Base-by-base conservation (phyloP, 192 early-diverging fungal species). In the Paraglomus brasilianum region DNA sequence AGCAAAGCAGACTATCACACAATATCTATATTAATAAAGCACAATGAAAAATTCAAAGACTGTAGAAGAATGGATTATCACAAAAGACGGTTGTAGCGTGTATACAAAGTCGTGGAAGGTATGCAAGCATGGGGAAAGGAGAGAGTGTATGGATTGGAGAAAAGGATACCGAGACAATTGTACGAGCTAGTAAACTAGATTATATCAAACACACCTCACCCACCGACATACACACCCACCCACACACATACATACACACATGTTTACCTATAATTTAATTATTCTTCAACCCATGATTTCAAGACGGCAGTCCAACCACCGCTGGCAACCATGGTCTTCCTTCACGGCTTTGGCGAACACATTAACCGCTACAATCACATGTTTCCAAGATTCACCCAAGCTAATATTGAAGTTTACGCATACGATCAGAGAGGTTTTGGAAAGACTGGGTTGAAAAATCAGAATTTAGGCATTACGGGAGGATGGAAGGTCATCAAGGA, bases 341-440 rank as follows among this genome's bases (percentile, higher is more conserved):
- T 86, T 46, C 84, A 86, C 47, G 84, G 84, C 19, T 81, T 86
- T 64, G 84, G 82, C 43, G 84, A 86, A 56, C 81, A 86, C 42
- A 62, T 74, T 53, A 70, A 61, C 19, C 81, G 85, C 42, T 86
- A 84, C 59, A 79, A 88, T 48, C 77, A 86, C 45, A 74, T 89
- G 46, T 87, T 87, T 71, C 61, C 74, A 24, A 69, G 70, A 15
- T 88, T 88, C 67, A 77, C 80, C 46, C 74, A 61, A 48, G 63
- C 68, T 24, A 86, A 84, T 2, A 83, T 92, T 65, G 73, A 84
- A 58, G 78, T 83, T 71, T 76, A 77, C 38, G 81, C 68, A 11
- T 85, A 76, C 61, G 89, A 91, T 72, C 86, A 89, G 72, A 79
- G 89, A 55, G 89, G 89, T 47, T 87, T 81, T 66, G 89, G 89